Percentiles rank a stretch among this genome's conserved stretches.
These are phyloP conservation scores for Lentinula boryana DNA, from an alignment of 768 basidiomycete genomes.

Conservation along the genomic window DNA sequence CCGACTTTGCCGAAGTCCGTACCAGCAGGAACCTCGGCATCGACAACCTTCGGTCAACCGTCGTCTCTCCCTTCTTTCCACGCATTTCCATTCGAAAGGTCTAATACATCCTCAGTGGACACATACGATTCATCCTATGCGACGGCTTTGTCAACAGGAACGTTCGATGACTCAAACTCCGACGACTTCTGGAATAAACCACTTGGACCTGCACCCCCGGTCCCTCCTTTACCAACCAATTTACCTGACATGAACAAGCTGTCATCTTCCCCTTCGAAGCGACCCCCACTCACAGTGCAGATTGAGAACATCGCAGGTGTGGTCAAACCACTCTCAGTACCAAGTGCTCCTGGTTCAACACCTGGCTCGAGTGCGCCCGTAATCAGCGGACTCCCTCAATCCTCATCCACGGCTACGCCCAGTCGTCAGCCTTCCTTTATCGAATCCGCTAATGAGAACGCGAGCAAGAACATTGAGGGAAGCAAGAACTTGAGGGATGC, in stretches of 20 bases:
- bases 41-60: not conserved
- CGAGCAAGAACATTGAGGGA: slow-evolving; percentile 21
- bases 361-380: not conserved
- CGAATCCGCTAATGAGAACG: not conserved
- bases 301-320: slow-evolving; percentile 24
- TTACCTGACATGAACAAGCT: not conserved
- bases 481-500: slow-evolving; percentile 16
- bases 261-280: slow-evolving; percentile 14
- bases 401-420: slow-evolving; percentile 2
- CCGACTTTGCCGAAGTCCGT: not conserved
- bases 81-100: not conserved
- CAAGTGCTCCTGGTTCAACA: slow-evolving; percentile 5
- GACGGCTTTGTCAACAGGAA: not conserved
- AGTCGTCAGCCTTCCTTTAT: slow-evolving; percentile 14
- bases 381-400: not conserved
- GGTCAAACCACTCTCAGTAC: slow-evolving; percentile 9
- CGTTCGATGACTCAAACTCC: slow-evolving; percentile 44
- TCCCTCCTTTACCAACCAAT: not conserved
- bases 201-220: slow-evolving; percentile 24
- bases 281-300: slow-evolving; percentile 41
- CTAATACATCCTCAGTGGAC: not conserved
- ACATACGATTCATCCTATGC: not conserved
- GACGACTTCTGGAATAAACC: slow-evolving; percentile 38
- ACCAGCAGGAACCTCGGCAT: not conserved
- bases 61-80: slow-evolving; percentile 1